Evolutionary conservation across 495 filamentous ascomycete genomes (phyloP).

Genomic region (Penicillium bialowiezense): DNA sequence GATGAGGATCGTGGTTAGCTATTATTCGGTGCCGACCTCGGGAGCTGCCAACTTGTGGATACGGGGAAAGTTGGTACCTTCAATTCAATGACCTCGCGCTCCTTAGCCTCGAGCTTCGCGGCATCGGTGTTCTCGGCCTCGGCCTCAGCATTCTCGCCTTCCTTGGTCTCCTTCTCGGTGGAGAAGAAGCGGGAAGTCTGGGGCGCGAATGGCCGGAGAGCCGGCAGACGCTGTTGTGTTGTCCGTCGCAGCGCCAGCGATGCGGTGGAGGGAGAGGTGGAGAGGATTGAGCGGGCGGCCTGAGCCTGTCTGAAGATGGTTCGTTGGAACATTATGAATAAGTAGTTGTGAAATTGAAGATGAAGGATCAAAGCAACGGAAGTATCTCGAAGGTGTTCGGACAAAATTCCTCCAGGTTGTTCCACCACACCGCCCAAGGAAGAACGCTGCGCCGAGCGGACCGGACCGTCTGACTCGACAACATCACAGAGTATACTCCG

Average conservation of each 20-base stretch:
- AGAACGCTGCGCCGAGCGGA: constrained; percentile 19
- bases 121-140: constrained; percentile 43
- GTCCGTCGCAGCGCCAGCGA: constrained; percentile 36
- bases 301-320: constrained; percentile 43
- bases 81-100: constrained; percentile 76
- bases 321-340: constrained; percentile 44
- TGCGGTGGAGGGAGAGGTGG: constrained; percentile 29
- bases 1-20: background rate
- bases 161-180: constrained; percentile 35
- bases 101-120: constrained; percentile 78
- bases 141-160: constrained; percentile 36
- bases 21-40: background rate
- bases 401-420: constrained; percentile 24
- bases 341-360: constrained; percentile 10
- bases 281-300: constrained; percentile 38
- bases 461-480: no score
- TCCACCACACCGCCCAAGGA: constrained; percentile 24
- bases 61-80: constrained; percentile 60
- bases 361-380: constrained; percentile 4
- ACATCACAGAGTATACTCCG: background rate
- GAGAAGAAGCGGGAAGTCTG: constrained; percentile 39
- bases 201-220: constrained; percentile 28
- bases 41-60: constrained; percentile 1
- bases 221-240: constrained; percentile 34
- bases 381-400: constrained; percentile 9